Evolutionary conservation across 2,329 filamentous ascomycete genomes (phyloP), one percentile per base, ranked within the genome.

Genomic region (Colletotrichum theobromicola): DNA sequence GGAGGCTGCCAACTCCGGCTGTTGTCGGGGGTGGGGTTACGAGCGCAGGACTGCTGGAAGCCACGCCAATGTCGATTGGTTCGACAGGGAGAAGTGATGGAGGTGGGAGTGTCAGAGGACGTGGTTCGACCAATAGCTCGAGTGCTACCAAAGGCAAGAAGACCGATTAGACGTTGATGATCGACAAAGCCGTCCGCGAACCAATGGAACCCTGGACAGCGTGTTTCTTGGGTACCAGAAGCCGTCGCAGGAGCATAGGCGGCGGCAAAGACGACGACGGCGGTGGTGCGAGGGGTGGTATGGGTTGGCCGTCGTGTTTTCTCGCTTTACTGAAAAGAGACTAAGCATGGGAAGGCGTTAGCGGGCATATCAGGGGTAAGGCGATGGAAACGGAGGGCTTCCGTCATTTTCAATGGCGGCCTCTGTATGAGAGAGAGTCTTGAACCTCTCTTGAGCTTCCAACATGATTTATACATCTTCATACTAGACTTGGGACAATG

Each of bases 101-200:
- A 4, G 83, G 85, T 12, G 82, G 83, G 13, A 75, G 77, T 15
- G 76, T 86, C 16, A 82, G 86, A 42, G 85, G 84, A 26, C 64
- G 73, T 42, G 37, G 32, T 37, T 26, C 32, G 7, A 84, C 87
- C 58, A 77, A 80, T 18, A 80, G 78, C 13, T 78, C 68, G n/a
- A 32, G 80, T 5, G 77, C 79, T n/a, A 70, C 77, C 57, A 88
- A 88, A 77, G 86, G 84, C 35, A 87, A 86, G 80, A 89, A 89
- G 80, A 80, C 82, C n/a, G 87, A 89, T 76, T 88, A 79, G 74
- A 28, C n/a, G 13, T 18, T 32, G 18, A 34, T 15, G 21, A 50
- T 50, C 42, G 42, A 21, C 42, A 50, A 50, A 50, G 10, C 10
- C n/a, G 24, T 50, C n/a, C 42, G 42, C n/a, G n/a, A 50, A 12